phyloP scores from a whole-genome alignment of 345 rosid species.

The Diplotaxis tenuifolia region DNA sequence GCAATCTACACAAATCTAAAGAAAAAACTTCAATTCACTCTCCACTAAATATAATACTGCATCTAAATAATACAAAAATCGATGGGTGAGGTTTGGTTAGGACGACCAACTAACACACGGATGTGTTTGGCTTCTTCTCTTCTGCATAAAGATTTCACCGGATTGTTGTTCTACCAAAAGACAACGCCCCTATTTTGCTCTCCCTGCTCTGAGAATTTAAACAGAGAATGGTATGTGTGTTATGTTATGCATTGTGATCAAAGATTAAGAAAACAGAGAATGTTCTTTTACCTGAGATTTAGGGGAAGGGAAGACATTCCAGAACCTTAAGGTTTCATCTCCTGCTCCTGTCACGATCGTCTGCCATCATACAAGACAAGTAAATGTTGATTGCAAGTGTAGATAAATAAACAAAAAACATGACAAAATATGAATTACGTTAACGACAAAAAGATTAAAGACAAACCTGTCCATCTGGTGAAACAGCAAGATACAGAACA shows the following conservation, averaged over 20 bases:
- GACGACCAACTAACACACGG: constrained; percentile 4
- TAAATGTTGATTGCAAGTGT: neutral
- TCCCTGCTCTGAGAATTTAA: constrained; percentile 59
- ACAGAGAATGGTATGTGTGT: neutral
- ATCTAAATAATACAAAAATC: constrained; percentile 8
- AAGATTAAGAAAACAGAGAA: neutral
- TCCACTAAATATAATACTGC: constrained; percentile 4
- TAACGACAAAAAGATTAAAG: neutral
- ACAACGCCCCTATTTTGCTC: constrained; percentile 72
- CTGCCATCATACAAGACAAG: constrained; percentile 43
- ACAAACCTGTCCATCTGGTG: constrained; percentile 98
- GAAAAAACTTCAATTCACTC: neutral
- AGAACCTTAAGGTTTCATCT: constrained; percentile 93
- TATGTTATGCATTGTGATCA: neutral
- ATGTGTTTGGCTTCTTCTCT: neutral
- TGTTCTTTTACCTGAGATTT: constrained; percentile 71
- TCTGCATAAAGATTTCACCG: constrained; percentile 43
- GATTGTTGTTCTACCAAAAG: constrained; percentile 76
- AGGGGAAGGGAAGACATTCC: constrained; percentile 97
- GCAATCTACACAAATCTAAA: constrained; percentile 16
- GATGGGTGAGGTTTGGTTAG: constrained; percentile 10
- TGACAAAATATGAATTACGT: neutral
- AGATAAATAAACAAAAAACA: neutral
- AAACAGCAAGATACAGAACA: constrained; percentile 97
- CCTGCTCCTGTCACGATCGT: constrained; percentile 99